Conservation (phyloP, 331 rosid species). For the Spiraea crenata region DNA sequence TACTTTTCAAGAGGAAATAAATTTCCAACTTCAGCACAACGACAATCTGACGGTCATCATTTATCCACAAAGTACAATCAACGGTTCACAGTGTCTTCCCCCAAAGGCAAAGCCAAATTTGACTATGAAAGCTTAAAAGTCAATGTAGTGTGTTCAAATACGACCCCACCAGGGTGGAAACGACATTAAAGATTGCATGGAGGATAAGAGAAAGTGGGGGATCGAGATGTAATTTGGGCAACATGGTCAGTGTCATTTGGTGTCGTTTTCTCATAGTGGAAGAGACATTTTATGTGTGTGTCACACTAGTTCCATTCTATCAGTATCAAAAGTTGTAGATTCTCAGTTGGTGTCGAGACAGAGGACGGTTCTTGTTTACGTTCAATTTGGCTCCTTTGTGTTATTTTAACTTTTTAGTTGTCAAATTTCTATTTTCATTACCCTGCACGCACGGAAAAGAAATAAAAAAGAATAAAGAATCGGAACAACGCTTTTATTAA, state of each 20-base stretch:
- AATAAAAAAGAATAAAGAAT: too few species aligned
- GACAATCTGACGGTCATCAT: conserved; percentile 5
- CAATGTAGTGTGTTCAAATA: neutral
- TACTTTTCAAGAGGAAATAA: neutral
- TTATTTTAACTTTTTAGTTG: neutral
- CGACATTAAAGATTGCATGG: conserved; percentile 4
- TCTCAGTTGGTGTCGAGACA: neutral
- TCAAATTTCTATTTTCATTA: neutral
- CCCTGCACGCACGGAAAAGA: too few species aligned
- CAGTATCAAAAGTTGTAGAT: conserved; percentile 14
- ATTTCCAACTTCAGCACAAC: neutral
- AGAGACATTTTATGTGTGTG: conserved; percentile 5
- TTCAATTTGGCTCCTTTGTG: too few species aligned
- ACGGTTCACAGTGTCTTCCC: neutral
- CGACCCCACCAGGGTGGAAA: neutral
- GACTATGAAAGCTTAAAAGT: neutral
- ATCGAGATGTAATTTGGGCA: neutral
- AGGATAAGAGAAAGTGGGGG: neutral
- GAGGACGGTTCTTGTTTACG: neutral
- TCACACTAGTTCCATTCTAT: conserved; percentile 5
- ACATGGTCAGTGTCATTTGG: neutral
- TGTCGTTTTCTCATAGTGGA: conserved; percentile 26
- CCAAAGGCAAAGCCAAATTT: conserved; percentile 12
- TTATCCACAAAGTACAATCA: neutral
- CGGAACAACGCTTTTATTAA: too few species aligned